A percentile compares a stretch with the other conserved stretches of the same genome.
Conservation (phyloP, 2,329 filamentous ascomycete species). For the Colletotrichum filicis region DNA sequence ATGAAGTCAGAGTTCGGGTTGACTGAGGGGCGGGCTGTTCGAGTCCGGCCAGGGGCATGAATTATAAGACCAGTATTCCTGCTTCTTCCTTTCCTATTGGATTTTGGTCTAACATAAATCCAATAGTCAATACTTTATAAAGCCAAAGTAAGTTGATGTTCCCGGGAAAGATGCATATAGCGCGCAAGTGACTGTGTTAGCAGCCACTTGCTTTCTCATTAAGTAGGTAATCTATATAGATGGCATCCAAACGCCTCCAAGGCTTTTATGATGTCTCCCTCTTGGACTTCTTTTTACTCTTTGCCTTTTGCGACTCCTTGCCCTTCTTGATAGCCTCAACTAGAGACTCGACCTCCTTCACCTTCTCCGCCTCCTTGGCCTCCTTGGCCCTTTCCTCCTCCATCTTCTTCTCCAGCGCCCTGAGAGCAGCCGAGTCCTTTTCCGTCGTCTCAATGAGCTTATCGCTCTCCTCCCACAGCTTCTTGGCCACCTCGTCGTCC, state of each 20-base stretch:
- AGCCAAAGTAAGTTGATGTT: background rate
- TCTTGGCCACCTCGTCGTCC: constrained; percentile 83
- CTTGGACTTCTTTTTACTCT: constrained; percentile 44
- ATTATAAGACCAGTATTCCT: too few relatives aligned
- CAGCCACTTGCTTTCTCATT: background rate
- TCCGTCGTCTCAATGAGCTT: constrained; percentile 84
- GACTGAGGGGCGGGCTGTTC: too few relatives aligned
- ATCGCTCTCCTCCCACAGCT: constrained; percentile 91
- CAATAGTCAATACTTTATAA: background rate
- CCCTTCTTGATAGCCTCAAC: constrained; percentile 56
- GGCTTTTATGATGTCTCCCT: constrained; percentile 37
- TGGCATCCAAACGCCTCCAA: background rate
- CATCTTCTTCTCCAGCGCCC: constrained; percentile 52
- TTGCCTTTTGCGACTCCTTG: constrained; percentile 39
- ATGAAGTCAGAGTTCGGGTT: too few relatives aligned
- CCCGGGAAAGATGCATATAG: too few relatives aligned
- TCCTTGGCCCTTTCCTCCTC: constrained; percentile 47
- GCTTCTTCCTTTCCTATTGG: too few relatives aligned
- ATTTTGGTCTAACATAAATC: background rate
- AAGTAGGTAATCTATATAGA: background rate
- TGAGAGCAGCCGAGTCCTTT: constrained; percentile 76
- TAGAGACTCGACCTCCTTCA: constrained; percentile 49
- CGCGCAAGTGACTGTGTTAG: background rate
- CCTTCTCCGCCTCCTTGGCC: constrained; percentile 44
- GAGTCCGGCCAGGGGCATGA: too few relatives aligned